Base-by-base conservation (phyloP, 1,284 basidiomycete genomes). In the Microbotryum intermedium region DNA sequence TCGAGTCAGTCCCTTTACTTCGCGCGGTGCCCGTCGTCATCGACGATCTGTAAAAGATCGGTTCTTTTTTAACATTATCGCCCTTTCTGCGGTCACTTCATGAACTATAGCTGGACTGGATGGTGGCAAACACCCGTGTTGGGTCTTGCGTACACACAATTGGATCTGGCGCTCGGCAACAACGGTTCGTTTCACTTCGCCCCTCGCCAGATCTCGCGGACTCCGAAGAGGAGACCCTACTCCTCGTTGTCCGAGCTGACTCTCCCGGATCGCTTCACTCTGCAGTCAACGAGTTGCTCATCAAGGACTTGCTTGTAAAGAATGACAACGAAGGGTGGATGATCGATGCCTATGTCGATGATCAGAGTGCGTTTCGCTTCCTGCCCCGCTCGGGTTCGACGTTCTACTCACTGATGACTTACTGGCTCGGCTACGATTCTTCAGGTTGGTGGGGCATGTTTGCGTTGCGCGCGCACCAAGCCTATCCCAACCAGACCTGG, bases 291-390 rank as follows among this genome's bases (percentile, higher is more conserved):
- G 59, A 66, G 58, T 25, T 56, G 20, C 55, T 66, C 26, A 61
- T 66, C 58, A 58, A 50, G 47, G 64, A 60, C 34, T 30, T 66
- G 7, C 56, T 66, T n/a, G 58, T 55, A 50, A 46, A 23, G 18
- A 66, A 66, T 28, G 62, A 58, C 30, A 56, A 39, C 43, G 29
- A 58, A 25, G 57, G 56, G 10, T 66, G 53, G 52, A 66, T 66
- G 58, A 66, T 66, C 23, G 64, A 66, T 54, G 58, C 64, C 45
- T 66, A 66, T 53, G 57, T 66, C 28, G 64, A 66, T 44, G 64
- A 66, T 45, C 64, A 66, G 50, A 59, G 64, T 65, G 21, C 30
- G 61, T 39, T 25, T 47, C 13, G 18, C 10, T 25, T 21, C 6
- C 52, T n/a, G 11, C 13, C 29, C 30, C 9, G 34, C 47, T 34